Percentiles rank a stretch among this genome's conserved stretches.
These are phyloP conservation scores for Talaromyces sp. DNA, from an alignment of 2,329 filamentous ascomycete genomes.

Conservation along the genomic window DNA sequence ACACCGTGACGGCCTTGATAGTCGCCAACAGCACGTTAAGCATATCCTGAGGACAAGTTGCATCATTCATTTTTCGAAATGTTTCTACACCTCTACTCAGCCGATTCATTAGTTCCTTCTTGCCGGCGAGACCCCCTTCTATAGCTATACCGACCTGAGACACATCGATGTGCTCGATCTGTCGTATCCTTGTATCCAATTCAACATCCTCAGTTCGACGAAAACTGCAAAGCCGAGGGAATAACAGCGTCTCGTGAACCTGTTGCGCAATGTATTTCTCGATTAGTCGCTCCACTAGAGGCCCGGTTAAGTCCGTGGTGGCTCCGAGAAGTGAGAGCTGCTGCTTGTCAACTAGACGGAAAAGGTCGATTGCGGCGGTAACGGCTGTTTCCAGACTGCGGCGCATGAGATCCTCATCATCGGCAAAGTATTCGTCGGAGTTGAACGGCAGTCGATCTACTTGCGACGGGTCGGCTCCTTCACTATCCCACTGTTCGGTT, in stretches of 20 bases:
- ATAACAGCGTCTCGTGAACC: conserved; percentile 79
- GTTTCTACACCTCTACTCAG: conserved; percentile 78
- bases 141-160: conserved; percentile 90
- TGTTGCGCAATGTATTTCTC: conserved; percentile 94
- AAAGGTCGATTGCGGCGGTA: conserved; percentile 89
- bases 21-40: conserved; percentile 74
- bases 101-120: conserved; percentile 75
- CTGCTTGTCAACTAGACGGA: conserved; percentile 92
- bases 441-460: conserved; percentile 49
- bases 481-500: conserved; percentile 47
- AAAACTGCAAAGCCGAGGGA: conserved; percentile 75
- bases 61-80: conserved; percentile 79
- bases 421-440: conserved; percentile 72
- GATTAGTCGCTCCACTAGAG: conserved; percentile 87
- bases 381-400: conserved; percentile 87
- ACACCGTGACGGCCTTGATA: conserved; percentile 76
- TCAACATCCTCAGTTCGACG: conserved; percentile 81
- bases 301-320: conserved; percentile 89
- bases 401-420: conserved; percentile 89
- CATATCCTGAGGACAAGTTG: conserved; percentile 85
- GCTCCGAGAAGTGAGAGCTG: conserved; percentile 88
- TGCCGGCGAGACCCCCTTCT: conserved; percentile 72
- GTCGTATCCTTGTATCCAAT: conserved; percentile 81
- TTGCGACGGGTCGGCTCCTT: conserved; percentile 25
- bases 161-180: conserved; percentile 92